Percentiles rank a stretch among this genome's conserved stretches.
These are phyloP conservation scores for Quercus lobata DNA, from an alignment of 331 rosid species.

Conservation along the genomic window DNA sequence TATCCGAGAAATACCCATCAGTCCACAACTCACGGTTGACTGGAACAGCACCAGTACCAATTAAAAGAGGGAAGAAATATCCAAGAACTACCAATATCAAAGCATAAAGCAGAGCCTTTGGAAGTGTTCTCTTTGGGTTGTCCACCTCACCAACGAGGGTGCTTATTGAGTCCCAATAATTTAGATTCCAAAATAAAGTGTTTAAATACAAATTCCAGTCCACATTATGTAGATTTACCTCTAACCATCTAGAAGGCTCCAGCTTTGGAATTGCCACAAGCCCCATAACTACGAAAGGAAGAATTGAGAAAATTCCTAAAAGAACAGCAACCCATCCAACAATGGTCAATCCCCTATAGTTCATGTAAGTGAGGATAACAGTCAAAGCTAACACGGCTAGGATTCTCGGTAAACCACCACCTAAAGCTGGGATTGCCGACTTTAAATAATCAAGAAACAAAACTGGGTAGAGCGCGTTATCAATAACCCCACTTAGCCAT, in stretches of 20 bases:
- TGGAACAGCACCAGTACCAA: conserved; percentile 68
- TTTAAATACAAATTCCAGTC: conserved; percentile 84
- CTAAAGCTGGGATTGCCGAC: conserved; percentile 64
- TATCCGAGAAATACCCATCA: conserved; percentile 77
- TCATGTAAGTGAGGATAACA: conserved; percentile 64
- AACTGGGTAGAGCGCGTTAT: conserved; percentile 84
- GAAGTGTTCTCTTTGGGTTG: conserved; percentile 78
- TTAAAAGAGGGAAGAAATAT: conserved; percentile 73
- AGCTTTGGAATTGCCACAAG: conserved; percentile 54
- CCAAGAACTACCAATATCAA: conserved; percentile 71
- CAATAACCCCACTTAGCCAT: conserved; percentile 93
- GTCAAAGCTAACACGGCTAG: conserved; percentile 65
- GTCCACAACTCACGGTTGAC: conserved; percentile 63
- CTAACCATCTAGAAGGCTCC: conserved; percentile 69
- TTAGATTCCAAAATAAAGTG: conserved; percentile 83
- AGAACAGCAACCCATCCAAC: conserved; percentile 74
- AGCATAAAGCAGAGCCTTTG: conserved; percentile 69
- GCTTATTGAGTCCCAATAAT: conserved; percentile 91
- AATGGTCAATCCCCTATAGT: conserved; percentile 65
- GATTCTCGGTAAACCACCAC: conserved; percentile 56
- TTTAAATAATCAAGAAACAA: conserved; percentile 81
- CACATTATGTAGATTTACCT: conserved; percentile 40
- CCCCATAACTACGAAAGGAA: conserved; percentile 84
- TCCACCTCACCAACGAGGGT: conserved; percentile 87
- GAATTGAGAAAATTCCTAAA: conserved; percentile 60